Conservation (phyloP, 2,329 filamentous ascomycete genomes). For the Microdochium nivale region DNA sequence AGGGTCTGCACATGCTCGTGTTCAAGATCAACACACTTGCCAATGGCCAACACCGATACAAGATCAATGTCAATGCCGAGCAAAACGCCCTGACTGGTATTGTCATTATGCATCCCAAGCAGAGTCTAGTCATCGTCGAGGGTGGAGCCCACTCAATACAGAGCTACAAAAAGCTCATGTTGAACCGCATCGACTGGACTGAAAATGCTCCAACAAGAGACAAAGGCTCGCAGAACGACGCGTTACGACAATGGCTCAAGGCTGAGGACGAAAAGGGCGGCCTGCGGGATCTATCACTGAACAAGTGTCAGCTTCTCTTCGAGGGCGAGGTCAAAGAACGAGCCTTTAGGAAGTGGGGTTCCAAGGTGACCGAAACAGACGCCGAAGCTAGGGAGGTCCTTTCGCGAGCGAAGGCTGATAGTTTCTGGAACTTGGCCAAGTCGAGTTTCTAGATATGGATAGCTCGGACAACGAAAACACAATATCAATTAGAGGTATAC, state of each 20-base stretch:
- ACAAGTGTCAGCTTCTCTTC: conserved; percentile 78
- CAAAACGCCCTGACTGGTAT: conserved; percentile 79
- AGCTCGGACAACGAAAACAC: not conserved
- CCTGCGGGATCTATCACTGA: conserved; percentile 72
- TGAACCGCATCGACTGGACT: conserved; percentile 89
- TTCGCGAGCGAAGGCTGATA: conserved; percentile 79
- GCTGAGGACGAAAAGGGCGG: conserved; percentile 70
- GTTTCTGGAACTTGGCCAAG: conserved; percentile 88
- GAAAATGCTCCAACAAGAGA: conserved; percentile 69
- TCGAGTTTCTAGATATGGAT: conserved; percentile 18
- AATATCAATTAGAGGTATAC: not conserved
- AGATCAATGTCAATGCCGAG: conserved; percentile 86
- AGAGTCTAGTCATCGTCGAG: conserved; percentile 86
- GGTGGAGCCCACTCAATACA: conserved; percentile 77
- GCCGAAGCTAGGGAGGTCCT: conserved; percentile 76
- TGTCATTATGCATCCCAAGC: conserved; percentile 84
- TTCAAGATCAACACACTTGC: conserved; percentile 86
- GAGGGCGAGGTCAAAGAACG: conserved; percentile 80
- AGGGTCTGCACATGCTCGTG: conserved; percentile 77
- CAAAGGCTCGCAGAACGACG: conserved; percentile 46
- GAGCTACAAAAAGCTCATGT: conserved; percentile 86
- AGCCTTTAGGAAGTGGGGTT: conserved; percentile 80
- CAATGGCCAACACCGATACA: conserved; percentile 89
- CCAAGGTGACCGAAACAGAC: conserved; percentile 88
- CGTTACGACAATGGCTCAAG: conserved; percentile 66